These are phyloP conservation scores for Rosa persica DNA, from an alignment of 306 rosid genomes.

Conservation along the genomic window DNA sequence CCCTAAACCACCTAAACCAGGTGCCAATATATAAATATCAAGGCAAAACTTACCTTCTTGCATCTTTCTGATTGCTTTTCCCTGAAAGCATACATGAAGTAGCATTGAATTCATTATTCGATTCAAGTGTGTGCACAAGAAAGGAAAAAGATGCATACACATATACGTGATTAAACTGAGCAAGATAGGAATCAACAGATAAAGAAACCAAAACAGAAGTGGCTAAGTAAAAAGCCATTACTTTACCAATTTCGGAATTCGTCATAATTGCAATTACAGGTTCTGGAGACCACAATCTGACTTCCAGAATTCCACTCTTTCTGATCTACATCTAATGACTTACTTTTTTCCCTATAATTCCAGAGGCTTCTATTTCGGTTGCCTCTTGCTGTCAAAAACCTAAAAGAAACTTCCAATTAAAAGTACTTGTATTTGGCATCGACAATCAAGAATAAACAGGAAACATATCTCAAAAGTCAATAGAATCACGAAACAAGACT, in stretches of 20 bases:
- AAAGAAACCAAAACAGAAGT: constrained; percentile 9
- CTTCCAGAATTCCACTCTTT: constrained; percentile 12
- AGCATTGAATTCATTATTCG: neutral
- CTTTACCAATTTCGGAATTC: constrained; percentile 22
- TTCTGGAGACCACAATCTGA: constrained; percentile 16
- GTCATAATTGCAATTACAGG: constrained; percentile 6
- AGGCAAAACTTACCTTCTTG: neutral
- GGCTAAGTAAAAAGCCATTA: constrained; percentile 14
- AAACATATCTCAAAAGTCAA: neutral
- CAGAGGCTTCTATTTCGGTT: constrained; percentile 23
- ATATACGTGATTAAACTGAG: neutral
- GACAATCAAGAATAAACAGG: constrained; percentile 23
- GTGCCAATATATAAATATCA: neutral
- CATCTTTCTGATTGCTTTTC: constrained; percentile 3
- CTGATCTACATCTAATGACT: constrained; percentile 8
- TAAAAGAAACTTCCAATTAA: constrained; percentile 7
- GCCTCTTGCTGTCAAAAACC: constrained; percentile 18
- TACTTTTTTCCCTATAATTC: constrained; percentile 10
- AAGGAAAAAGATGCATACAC: neutral
- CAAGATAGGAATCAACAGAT: neutral
- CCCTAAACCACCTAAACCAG: neutral
- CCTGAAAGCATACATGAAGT: constrained; percentile 2
- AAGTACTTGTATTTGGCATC: constrained; percentile 21
- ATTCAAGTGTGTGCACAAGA: neutral
- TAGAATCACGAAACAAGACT: constrained; percentile 15